Conservation (phyloP, 148 eudicot genomes). For the Mesembryanthemum crystallinum region DNA sequence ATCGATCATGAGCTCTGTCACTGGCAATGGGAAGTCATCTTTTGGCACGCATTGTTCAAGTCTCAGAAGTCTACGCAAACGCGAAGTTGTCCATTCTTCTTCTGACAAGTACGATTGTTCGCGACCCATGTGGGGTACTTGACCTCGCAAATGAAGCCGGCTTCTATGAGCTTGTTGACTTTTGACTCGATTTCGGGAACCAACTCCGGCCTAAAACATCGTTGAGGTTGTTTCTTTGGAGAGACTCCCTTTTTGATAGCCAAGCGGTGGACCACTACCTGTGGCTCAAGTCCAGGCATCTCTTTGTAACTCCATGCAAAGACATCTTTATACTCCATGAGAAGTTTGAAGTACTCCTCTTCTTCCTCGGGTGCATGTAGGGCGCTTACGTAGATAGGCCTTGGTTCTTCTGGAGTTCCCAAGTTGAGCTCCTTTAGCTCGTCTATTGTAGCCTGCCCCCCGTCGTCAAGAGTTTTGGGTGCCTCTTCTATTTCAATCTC, state of each 20-base stretch:
- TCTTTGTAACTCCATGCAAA: slow-evolving; percentile 18
- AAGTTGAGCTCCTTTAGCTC: background rate
- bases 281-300: background rate
- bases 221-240: slow-evolving; percentile 10
- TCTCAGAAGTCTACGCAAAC: slow-evolving; percentile 7
- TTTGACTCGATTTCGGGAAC: background rate
- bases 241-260: background rate
- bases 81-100: slow-evolving; percentile 14
- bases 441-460: slow-evolving; percentile 6
- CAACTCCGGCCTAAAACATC: slow-evolving; percentile 10
- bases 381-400: background rate
- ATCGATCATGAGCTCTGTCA: slow-evolving; percentile 1
- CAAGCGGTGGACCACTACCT: background rate
- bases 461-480: background rate
- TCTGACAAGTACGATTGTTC: background rate
- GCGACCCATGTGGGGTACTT: too few species aligned
- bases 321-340: background rate
- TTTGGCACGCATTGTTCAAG: slow-evolving; percentile 10
- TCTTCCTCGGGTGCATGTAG: background rate
- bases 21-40: background rate
- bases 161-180: too few species aligned
- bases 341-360: background rate
- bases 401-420: background rate
- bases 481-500: background rate
- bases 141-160: too few species aligned